phyloP scores from a whole-genome alignment of 306 rosid species.

The Cucumis sativus region DNA sequence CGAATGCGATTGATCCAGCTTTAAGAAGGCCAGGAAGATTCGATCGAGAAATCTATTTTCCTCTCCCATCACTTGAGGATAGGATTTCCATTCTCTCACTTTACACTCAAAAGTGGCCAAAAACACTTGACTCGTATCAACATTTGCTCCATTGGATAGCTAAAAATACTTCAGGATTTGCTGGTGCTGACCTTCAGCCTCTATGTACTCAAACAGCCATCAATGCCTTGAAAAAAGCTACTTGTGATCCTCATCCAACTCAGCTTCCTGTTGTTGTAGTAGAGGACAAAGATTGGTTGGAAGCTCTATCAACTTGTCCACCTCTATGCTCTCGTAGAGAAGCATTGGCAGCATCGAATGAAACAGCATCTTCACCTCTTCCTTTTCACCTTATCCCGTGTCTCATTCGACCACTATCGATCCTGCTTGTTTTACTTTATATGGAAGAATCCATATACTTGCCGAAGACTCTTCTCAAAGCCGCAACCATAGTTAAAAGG shows the following conservation, averaged over 20 bases:
- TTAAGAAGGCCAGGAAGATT: constrained; percentile 89
- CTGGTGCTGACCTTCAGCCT: constrained; percentile 93
- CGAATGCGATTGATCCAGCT: constrained; percentile 87
- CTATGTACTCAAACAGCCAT: constrained; percentile 95
- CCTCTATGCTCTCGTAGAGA: constrained; percentile 86
- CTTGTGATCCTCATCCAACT: neutral
- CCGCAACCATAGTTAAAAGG: constrained; percentile 44
- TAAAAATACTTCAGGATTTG: constrained; percentile 77
- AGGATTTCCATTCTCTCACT: constrained; percentile 78
- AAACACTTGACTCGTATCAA: constrained; percentile 54
- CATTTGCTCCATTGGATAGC: constrained; percentile 52
- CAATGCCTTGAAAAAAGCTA: constrained; percentile 32
- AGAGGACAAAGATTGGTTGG: constrained; percentile 95
- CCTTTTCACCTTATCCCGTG: constrained; percentile 70
- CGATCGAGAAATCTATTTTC: constrained; percentile 83
- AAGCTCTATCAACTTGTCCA: constrained; percentile 59
- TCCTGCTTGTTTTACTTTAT: constrained; percentile 57
- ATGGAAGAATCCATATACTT: constrained; percentile 60
- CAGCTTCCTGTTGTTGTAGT: constrained; percentile 74
- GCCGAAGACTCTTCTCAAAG: constrained; percentile 49
- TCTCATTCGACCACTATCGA: constrained; percentile 54
- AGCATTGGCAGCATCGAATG: constrained; percentile 75
- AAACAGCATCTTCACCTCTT: constrained; percentile 56
- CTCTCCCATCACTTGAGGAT: constrained; percentile 87
- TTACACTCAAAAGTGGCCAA: constrained; percentile 81